Conservation (phyloP, 2,329 filamentous ascomycete species). For the Fusarium staphyleae region DNA sequence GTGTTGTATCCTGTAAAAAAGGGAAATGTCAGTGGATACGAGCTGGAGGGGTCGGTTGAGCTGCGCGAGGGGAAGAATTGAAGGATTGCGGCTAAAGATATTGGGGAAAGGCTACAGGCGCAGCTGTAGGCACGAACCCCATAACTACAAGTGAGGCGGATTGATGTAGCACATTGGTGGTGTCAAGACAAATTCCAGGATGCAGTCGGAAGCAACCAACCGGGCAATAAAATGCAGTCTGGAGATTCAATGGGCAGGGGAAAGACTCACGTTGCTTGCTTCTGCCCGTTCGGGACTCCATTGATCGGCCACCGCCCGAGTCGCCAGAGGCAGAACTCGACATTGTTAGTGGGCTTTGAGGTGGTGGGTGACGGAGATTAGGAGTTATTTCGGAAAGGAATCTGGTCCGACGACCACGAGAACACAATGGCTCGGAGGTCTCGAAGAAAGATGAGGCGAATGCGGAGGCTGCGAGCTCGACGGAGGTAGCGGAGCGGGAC, state of each 20-base stretch:
- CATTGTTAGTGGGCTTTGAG: conserved; percentile 42
- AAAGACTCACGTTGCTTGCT: conserved; percentile 78
- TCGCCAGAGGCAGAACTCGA: conserved; percentile 48
- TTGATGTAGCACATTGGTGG: neutral
- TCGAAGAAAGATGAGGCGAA: conserved; percentile 23
- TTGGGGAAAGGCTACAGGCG: conserved; percentile 16
- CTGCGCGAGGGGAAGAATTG: neutral
- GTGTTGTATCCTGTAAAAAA: conserved; percentile 79
- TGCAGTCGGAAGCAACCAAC: neutral
- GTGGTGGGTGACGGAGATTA: conserved; percentile 29
- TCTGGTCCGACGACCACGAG: conserved; percentile 21
- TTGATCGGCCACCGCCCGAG: conserved; percentile 56
- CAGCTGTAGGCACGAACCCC: conserved; percentile 9
- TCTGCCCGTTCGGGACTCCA: conserved; percentile 79
- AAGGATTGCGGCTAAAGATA: conserved; percentile 10
- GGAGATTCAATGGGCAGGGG: conserved; percentile 4
- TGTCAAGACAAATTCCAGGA: conserved; percentile 8
- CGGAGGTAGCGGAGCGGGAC: conserved; percentile 36
- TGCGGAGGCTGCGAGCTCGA: conserved; percentile 24
- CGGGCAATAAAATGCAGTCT: neutral
- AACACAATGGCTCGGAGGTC: conserved; percentile 20
- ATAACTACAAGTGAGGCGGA: conserved; percentile 6
- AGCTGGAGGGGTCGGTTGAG: conserved; percentile 8
- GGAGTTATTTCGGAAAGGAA: conserved; percentile 17
- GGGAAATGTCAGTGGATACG: conserved; percentile 30